These are phyloP conservation scores for Zoysia matrella DNA, from an alignment of 202 grass and related monocot genomes.

Conservation along the genomic window DNA sequence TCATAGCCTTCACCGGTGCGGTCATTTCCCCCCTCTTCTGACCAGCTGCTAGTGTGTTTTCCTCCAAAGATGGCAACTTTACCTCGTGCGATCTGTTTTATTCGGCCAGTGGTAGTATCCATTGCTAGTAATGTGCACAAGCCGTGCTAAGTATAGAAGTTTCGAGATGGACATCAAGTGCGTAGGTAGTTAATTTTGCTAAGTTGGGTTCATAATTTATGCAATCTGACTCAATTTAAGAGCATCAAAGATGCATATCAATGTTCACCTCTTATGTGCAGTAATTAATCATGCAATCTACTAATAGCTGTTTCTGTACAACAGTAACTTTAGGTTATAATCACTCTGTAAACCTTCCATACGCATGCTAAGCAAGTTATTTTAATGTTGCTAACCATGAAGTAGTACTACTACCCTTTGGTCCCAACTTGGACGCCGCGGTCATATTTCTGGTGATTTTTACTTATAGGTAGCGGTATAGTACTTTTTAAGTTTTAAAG, in stretches of 20 bases:
- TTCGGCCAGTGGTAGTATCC: background rate
- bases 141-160: background rate
- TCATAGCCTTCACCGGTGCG: conserved; percentile 86
- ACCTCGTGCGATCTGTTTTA: background rate
- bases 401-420: conserved; percentile 61
- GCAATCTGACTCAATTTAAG: background rate
- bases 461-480: background rate
- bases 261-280: too few species aligned
- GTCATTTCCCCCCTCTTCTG: background rate
- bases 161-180: background rate
- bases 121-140: background rate
- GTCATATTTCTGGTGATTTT: background rate
- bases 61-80: background rate
- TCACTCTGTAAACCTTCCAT: background rate
- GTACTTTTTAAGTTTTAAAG: conserved; percentile 42
- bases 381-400: conserved; percentile 47
- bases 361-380: background rate
- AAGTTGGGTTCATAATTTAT: background rate
- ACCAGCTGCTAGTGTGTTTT: background rate
- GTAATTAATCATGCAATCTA: too few species aligned
- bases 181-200: background rate
- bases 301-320: too few species aligned
- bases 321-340: background rate
- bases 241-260: background rate
- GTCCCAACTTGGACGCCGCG: background rate